Percentiles rank a stretch among this genome's conserved stretches.
phyloP scores from a whole-genome alignment of 768 basidiomycete genomes.

The Boletus bicolor region DNA sequence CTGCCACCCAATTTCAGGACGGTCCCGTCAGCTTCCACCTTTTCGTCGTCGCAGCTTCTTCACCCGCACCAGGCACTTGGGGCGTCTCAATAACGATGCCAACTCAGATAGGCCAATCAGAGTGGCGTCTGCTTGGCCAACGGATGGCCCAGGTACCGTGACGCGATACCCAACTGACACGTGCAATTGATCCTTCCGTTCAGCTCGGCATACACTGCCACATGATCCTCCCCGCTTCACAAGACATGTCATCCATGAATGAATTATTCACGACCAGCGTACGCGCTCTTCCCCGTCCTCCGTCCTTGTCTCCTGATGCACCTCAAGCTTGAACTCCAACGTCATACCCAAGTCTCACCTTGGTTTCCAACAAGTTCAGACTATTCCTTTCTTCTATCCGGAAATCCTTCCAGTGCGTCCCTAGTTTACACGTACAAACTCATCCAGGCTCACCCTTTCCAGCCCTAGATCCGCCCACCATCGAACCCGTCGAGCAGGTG shows the following conservation, averaged over 20 bases:
- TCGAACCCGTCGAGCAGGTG: slow-evolving; percentile 15
- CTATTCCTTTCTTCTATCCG: slow-evolving; percentile 44
- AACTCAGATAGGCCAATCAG: slow-evolving; percentile 32
- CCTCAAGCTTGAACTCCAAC: slow-evolving; percentile 25
- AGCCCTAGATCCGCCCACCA: slow-evolving; percentile 12
- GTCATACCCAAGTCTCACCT: slow-evolving; percentile 24
- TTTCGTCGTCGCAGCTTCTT: slow-evolving; percentile 51
- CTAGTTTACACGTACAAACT: background rate
- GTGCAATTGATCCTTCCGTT: slow-evolving; percentile 19
- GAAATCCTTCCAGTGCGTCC: slow-evolving; percentile 25
- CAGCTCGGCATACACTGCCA: slow-evolving; percentile 59
- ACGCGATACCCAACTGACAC: slow-evolving; percentile 1
- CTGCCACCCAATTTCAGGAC: slow-evolving; percentile 29
- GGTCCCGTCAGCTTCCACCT: slow-evolving; percentile 44
- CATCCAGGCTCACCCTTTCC: background rate
- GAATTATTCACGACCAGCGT: slow-evolving; percentile 49
- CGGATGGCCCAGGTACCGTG: slow-evolving; percentile 43
- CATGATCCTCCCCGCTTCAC: slow-evolving; percentile 47
- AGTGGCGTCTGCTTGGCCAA: slow-evolving; percentile 42
- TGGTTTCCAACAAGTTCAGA: slow-evolving; percentile 42
- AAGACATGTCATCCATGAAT: slow-evolving; percentile 44
- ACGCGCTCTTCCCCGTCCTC: slow-evolving; percentile 8
- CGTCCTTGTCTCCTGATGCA: background rate
- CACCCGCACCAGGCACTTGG: slow-evolving; percentile 37
- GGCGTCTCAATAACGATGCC: slow-evolving; percentile 22